Evolutionary conservation across 129 eudicot species (phyloP), one percentile per base, ranked within the genome.

Genomic region (Apium graveolens): DNA sequence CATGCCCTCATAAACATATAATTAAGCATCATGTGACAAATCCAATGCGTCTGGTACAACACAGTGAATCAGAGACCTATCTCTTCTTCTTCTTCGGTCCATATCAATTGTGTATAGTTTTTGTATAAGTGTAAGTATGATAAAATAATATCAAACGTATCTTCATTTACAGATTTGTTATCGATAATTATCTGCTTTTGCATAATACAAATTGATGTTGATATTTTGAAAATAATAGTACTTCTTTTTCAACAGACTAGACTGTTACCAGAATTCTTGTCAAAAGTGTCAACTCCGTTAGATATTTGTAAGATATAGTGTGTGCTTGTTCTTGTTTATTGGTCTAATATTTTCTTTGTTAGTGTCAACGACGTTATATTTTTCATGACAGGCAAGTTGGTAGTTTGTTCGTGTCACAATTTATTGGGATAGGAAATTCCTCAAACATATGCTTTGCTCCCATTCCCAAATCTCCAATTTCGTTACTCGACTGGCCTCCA

Each of bases 271-370:
- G 80, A 77, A 80, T 63, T 80, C 78, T 75, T 82, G 86, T 82
- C 81, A 80, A 72, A 72, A 18, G 83, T 74, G 86, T 80, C 86
- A 83, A 80, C 83, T 78, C 86, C 83, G 83, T 83, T 83, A n/a
- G 86, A 31, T 65, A 65, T 31, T 31, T 65, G 12, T 1, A 10
- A 31, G 70, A 63, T 12, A 0, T 20, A 7, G 31, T 20, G 66
- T 48, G 55, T 48, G 66, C 13, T 1, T 57, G 29, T 21, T 55
- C 29, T 55, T 55, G 29, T 55, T 55, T 17, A 55, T 17, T 8
- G 10, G 65, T 20, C 65, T 62, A 11, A 27, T 11, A 5, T 53
- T n/a, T n/a, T 20, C 5, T 7, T 53, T 53, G 0, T 11, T 9
- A 26, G 70, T 63, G 70, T 63, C 37, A 63, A 63, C 35, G 21